Percentiles rank a stretch among this genome's conserved stretches.
These are phyloP conservation scores for Phialophora macrospora DNA, from an alignment of 2,329 filamentous ascomycete species.

Conservation along the genomic window DNA sequence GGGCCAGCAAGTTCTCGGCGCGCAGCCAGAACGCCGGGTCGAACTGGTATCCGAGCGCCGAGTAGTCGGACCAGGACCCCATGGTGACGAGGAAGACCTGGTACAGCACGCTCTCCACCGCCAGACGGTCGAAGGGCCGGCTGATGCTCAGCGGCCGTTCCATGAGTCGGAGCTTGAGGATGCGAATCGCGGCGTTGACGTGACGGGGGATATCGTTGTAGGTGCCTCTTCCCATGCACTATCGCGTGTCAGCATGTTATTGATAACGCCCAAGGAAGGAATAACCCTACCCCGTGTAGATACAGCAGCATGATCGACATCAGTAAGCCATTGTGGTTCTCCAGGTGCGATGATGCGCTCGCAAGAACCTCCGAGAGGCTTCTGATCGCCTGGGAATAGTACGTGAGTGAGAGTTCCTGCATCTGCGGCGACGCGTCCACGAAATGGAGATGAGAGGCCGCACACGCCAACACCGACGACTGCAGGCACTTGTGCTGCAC, in stretches of 20 bases:
- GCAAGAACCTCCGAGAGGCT: constrained; percentile 26
- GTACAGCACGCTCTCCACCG: constrained; percentile 30
- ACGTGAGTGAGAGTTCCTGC: constrained; percentile 31
- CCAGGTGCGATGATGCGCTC: constrained; percentile 9
- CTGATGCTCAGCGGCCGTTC: constrained; percentile 15
- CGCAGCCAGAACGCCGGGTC: constrained; percentile 29
- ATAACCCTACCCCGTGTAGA: constrained; percentile 29
- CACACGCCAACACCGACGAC: constrained; percentile 29
- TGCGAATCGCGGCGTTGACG: constrained; percentile 30
- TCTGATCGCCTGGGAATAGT: constrained; percentile 28
- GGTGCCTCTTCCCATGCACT: constrained; percentile 30
- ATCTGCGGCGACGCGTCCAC: constrained; percentile 25
- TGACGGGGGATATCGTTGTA: constrained; percentile 32
- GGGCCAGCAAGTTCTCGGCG: constrained; percentile 25
- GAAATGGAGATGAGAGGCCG: constrained; percentile 29
- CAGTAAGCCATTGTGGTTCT: constrained; percentile 27
- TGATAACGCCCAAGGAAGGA: no score
- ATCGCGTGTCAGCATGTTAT: not conserved
- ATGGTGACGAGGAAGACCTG: constrained; percentile 31
- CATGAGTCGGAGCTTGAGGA: constrained; percentile 28
- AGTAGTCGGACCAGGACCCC: constrained; percentile 27
- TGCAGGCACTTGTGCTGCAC: constrained; percentile 23
- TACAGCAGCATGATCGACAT: constrained; percentile 33
- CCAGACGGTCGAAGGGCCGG: constrained; percentile 30
- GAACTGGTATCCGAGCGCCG: constrained; percentile 24